Base-by-base conservation (phyloP, 805 yeast genomes). In the Pichia cephalocereana region DNA sequence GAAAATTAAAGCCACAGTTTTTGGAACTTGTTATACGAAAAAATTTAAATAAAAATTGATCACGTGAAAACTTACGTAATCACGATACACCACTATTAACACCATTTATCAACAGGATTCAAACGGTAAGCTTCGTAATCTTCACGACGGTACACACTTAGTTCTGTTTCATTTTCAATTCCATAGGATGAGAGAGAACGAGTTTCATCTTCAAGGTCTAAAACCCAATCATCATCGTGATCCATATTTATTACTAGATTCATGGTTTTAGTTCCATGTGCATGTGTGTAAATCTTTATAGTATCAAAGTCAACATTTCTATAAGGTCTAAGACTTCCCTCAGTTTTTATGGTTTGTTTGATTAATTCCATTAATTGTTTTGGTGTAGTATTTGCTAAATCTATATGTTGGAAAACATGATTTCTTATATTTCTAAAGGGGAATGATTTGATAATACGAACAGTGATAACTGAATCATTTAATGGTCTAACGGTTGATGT, bases 221-320 rank as follows among this genome's bases (percentile, higher is more conserved):
- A 62, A 6, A 86, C 69, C 89, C 95, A 85, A 48, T 80, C 83
- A 58, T 81, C 86, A 28, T 55, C 58, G 58, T 90, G 82, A 28
- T 87, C 96, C 63, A 93, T 76, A 63, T 93, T 93, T 53, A 93
- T 85, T 43, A 89, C 93, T 55, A 93, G 72, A 61, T 93, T 89
- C 79, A 89, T 84, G 2, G 96, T 86, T 67, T 93, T 93, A 31
- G 96, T 77, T 12, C 95, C 93, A 64, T 91, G 98, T 0, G 99
- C 98, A 61, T 88, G 89, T 30, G 96, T 85, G 67, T 93, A 93
- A 8, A 93, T 75, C 65, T 93, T 93, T 48, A 91, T 63, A 0
- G 90, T 72, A 60, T 91, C 86, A 53, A 80, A 85, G 0, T 67
- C 70, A 10, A 86, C 86, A 51, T 75, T 85, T 59, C 97, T 74